These are phyloP conservation scores for Plasmodium malariae DNA, from an alignment of 169 alveolate species.

Conservation along the genomic window DNA sequence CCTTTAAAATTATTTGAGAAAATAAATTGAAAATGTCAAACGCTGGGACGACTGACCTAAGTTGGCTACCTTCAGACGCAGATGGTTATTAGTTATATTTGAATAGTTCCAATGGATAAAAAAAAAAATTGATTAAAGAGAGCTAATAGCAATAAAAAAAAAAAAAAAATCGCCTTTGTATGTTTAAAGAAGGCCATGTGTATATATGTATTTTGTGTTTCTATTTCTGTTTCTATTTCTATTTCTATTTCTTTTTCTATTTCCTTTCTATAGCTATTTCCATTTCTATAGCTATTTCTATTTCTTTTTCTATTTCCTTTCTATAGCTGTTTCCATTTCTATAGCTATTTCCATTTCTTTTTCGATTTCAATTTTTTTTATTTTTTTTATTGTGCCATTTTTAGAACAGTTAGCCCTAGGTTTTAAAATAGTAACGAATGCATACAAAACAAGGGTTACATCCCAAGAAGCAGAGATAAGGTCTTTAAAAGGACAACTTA, in stretches of 20 bases:
- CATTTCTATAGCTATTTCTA: neutral
- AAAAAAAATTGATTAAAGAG: no score
- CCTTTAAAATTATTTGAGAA: neutral
- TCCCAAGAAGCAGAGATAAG: constrained; percentile 87
- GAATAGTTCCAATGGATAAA: neutral
- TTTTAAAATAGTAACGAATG: constrained; percentile 88
- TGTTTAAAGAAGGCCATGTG: neutral
- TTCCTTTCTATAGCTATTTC: neutral
- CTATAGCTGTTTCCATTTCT: neutral
- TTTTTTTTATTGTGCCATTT: neutral
- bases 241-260: neutral
- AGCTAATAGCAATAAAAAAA: neutral
- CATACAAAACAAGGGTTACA: constrained; percentile 89
- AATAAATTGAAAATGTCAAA: constrained; percentile 47
- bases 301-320: neutral
- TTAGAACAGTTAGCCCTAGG: constrained; percentile 91
- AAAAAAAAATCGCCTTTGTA: neutral
- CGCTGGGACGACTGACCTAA: constrained; percentile 80
- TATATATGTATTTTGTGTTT: neutral
- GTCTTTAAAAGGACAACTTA: constrained; percentile 84
- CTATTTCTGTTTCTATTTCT: neutral
- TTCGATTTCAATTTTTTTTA: neutral
- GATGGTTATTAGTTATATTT: constrained; percentile 78
- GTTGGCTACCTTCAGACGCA: constrained; percentile 88
- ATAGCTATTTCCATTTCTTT: neutral